Evolutionary conservation across 352 stramenopile species (phyloP).

Genomic region (Elongisporangium undulatum): DNA sequence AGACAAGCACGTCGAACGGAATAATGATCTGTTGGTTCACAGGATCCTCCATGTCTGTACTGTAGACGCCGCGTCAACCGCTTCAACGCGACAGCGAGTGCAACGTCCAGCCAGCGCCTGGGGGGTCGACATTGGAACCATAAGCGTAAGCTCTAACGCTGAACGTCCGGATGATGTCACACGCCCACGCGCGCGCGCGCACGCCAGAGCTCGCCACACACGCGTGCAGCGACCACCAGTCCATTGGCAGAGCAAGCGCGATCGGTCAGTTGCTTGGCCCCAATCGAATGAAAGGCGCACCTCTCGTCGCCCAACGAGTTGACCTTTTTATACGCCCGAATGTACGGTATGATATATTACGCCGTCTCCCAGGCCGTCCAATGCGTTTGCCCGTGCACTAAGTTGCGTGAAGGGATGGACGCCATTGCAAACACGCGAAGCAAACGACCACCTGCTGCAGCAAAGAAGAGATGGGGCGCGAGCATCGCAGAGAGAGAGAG

Average conservation of each 20-base stretch:
- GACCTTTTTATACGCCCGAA: background rate
- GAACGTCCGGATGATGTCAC: background rate
- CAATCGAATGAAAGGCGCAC: background rate
- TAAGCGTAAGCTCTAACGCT: background rate
- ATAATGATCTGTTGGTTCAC: background rate
- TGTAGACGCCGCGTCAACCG: background rate
- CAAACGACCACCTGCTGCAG: background rate
- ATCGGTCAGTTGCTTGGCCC: background rate
- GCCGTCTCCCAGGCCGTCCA: background rate
- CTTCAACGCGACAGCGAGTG: background rate
- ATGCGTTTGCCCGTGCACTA: background rate
- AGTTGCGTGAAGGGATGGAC: background rate
- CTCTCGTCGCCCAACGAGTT: background rate
- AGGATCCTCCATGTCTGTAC: background rate
- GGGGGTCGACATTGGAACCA: background rate
- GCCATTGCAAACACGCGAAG: background rate
- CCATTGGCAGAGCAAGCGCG: background rate
- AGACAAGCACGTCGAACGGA: background rate
- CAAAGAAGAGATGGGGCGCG: background rate
- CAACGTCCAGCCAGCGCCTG: background rate
- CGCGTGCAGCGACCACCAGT: background rate
- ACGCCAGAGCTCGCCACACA: background rate
- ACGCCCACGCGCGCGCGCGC: background rate
- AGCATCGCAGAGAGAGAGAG: too few species aligned
- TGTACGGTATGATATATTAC: background rate